These are phyloP conservation scores for Blastobotrys illinoisensis DNA, from an alignment of 1,139 yeast species.

Conservation along the genomic window DNA sequence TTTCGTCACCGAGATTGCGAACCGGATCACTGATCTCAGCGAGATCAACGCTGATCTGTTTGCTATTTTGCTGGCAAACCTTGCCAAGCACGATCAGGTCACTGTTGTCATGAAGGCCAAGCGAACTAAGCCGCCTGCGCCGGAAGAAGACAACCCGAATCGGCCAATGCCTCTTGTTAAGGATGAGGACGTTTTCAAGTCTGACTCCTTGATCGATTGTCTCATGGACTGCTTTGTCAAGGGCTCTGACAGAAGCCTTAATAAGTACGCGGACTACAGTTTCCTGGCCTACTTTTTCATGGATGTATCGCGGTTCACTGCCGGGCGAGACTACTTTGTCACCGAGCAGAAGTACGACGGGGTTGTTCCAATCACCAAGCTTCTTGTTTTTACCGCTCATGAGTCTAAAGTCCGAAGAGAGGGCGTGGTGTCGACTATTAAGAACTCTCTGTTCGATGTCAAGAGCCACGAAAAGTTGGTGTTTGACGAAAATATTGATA, in stretches of 20 bases:
- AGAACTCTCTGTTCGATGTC: slow-evolving; percentile 80
- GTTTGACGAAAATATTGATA: slow-evolving; percentile 57
- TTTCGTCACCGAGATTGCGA: slow-evolving; percentile 52
- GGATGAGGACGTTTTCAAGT: slow-evolving; percentile 29
- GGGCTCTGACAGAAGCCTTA: slow-evolving; percentile 68
- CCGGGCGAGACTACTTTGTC: slow-evolving; percentile 73
- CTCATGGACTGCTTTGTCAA: slow-evolving; percentile 87
- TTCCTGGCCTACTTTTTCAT: slow-evolving; percentile 86
- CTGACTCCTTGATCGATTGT: slow-evolving; percentile 66
- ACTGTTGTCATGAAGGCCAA: slow-evolving; percentile 48
- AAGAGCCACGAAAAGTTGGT: slow-evolving; percentile 58
- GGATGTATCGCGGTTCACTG: slow-evolving; percentile 69
- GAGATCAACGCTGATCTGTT: slow-evolving; percentile 74
- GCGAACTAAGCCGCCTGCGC: slow-evolving; percentile 22
- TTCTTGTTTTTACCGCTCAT: slow-evolving; percentile 78
- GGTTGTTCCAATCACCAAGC: slow-evolving; percentile 74
- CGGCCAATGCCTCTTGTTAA: slow-evolving; percentile 1
- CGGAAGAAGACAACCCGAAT: slow-evolving; percentile 2
- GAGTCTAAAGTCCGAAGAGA: slow-evolving; percentile 77
- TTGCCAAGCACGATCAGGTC: slow-evolving; percentile 72
- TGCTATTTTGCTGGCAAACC: slow-evolving; percentile 76
- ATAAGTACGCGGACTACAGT: slow-evolving; percentile 69
- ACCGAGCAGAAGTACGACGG: slow-evolving; percentile 64
- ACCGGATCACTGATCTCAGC: slow-evolving; percentile 46
- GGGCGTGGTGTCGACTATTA: slow-evolving; percentile 90